Conservation (phyloP, 805 yeast genomes). For the Hanseniaspora pseudoguilliermondii region DNA sequence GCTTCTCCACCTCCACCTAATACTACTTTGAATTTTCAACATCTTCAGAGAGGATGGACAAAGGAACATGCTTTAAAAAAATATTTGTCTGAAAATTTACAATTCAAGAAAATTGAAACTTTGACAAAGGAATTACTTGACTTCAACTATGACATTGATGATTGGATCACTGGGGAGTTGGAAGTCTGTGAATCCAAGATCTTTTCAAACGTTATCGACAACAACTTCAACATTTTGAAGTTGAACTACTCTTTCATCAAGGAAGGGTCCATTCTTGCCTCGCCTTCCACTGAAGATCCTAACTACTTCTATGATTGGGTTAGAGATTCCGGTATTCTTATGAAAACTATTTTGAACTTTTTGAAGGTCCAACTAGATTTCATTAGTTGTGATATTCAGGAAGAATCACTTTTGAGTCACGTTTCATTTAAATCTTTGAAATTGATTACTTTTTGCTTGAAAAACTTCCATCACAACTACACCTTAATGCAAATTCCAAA, state of each 20-base stretch:
- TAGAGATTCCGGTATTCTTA: conserved; percentile 76
- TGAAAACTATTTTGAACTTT: conserved; percentile 46
- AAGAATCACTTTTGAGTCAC: conserved; percentile 13
- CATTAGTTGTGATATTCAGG: conserved; percentile 20
- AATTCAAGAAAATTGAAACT: conserved; percentile 11
- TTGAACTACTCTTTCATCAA: conserved; percentile 29
- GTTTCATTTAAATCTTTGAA: conserved; percentile 15
- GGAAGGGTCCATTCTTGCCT: conserved; percentile 68
- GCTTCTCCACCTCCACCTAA: conserved; percentile 12
- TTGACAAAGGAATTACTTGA: conserved; percentile 12
- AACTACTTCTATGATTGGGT: conserved; percentile 85
- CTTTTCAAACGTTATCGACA: conserved; percentile 39
- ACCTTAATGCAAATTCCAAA: conserved; percentile 54
- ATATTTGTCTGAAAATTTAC: conserved; percentile 7
- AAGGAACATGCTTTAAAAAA: background rate
- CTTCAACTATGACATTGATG: conserved; percentile 24
- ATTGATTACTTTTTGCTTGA: conserved; percentile 33
- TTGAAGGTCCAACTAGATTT: conserved; percentile 32
- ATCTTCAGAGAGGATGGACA: background rate
- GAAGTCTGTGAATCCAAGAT: conserved; percentile 32
- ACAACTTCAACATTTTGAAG: conserved; percentile 21
- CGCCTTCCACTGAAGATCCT: conserved; percentile 61
- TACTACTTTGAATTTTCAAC: background rate
- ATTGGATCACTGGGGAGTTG: conserved; percentile 36
- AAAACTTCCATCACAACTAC: conserved; percentile 48